These are phyloP conservation scores for Nitzschia inconspicua DNA, from an alignment of 108 stramenopile genomes.

Conservation along the genomic window DNA sequence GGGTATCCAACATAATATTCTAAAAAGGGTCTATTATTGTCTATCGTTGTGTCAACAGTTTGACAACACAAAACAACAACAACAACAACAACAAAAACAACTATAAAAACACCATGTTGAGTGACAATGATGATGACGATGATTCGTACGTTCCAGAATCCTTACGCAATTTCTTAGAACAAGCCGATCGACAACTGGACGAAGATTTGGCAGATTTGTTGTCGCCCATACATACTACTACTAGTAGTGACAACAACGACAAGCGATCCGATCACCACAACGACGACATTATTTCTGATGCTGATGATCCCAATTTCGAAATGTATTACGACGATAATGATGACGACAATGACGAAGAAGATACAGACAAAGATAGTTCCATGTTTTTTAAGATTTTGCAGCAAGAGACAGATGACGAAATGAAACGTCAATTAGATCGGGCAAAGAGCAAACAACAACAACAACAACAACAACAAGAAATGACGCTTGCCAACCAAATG, in stretches of 20 bases:
- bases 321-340: neutral
- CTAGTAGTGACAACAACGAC: no score
- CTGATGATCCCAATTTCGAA: neutral
- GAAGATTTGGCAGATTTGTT: neutral
- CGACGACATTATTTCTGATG: no score
- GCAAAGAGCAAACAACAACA: neutral
- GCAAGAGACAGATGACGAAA: neutral
- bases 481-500: neutral
- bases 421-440: neutral
- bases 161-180: constrained; percentile 10
- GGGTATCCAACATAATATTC: no score
- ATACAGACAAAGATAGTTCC: neutral
- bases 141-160: constrained; percentile 20
- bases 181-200: constrained; percentile 13
- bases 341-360: constrained; percentile 2
- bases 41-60: no score
- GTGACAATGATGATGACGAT: constrained; percentile 17
- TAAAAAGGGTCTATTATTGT: no score
- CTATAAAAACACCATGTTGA: neutral
- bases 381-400: no score
- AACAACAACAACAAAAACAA: neutral
- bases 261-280: no score
- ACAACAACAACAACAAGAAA: neutral
- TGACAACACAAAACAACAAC: neutral
- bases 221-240: no score